Conservation (phyloP, 305 asterid species). For the Solanum chacoense region DNA sequence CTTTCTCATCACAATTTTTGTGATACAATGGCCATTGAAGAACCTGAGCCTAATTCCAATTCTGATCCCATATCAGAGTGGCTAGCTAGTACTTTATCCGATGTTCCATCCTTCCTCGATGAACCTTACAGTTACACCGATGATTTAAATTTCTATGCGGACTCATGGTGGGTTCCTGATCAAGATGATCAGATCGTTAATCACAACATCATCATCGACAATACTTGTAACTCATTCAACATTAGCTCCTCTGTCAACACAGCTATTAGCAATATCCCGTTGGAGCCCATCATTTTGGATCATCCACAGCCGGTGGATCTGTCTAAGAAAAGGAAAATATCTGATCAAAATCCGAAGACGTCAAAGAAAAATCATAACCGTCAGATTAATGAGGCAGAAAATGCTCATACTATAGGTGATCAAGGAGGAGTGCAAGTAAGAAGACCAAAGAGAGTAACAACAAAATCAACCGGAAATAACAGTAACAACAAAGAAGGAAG, state of each 20-base stretch:
- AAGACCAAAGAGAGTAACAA: conserved; percentile 24
- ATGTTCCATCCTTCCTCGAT: conserved; percentile 43
- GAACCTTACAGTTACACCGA: conserved; percentile 38
- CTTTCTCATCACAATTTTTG: neutral
- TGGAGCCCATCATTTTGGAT: neutral
- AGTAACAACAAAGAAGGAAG: conserved; percentile 51
- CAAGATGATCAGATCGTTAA: conserved; percentile 3
- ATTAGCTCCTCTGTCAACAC: neutral
- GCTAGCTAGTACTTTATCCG: conserved; percentile 39
- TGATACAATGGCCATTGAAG: conserved; percentile 31
- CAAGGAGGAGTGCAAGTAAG: conserved; percentile 12
- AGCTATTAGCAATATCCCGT: neutral
- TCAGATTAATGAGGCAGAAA: conserved; percentile 4
- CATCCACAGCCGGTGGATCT: neutral
- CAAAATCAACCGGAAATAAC: conserved; percentile 19
- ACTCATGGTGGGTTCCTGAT: conserved; percentile 41
- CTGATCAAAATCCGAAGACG: conserved; percentile 15
- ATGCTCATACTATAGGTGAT: conserved; percentile 2
- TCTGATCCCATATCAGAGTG: conserved; percentile 44
- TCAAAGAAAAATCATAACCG: conserved; percentile 20
- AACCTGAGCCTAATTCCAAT: conserved; percentile 35
- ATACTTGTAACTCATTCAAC: neutral
- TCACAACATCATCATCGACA: neutral
- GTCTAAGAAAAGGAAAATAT: conserved; percentile 46
- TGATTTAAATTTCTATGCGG: conserved; percentile 39